phyloP scores from a whole-genome alignment of 495 filamentous ascomycete genomes.

The Sphaerosporella brunnea region DNA sequence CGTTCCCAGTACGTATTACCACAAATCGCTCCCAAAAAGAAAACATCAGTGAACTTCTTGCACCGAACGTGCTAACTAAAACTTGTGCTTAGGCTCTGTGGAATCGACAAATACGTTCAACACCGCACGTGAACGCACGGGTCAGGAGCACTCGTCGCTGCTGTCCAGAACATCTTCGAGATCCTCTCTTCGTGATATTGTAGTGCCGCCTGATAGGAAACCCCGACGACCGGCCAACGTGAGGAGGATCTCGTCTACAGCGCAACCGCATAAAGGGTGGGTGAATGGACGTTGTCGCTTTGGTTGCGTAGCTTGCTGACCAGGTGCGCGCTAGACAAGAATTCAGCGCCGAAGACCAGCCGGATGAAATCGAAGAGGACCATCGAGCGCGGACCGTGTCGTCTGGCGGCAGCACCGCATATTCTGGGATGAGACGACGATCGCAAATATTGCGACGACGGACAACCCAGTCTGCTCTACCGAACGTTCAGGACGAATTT shows the following conservation, averaged over 20 bases:
- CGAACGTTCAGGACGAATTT: constrained; percentile 29
- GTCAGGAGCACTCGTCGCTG: constrained; percentile 7
- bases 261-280: constrained; percentile 24
- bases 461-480: constrained; percentile 30
- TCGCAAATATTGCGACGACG: constrained; percentile 34
- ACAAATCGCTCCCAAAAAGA: too few species aligned
- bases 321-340: constrained; percentile 34
- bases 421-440: constrained; percentile 55
- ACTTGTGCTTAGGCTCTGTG: constrained; percentile 11
- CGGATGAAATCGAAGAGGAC: constrained; percentile 59
- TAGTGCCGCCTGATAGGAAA: constrained; percentile 12
- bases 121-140: constrained; percentile 15
- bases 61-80: not conserved
- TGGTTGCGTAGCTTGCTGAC: too few species aligned
- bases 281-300: too few species aligned
- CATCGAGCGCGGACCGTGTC: constrained; percentile 15
- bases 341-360: constrained; percentile 88
- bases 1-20: constrained; percentile 15
- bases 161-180: constrained; percentile 9
- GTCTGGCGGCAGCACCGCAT: constrained; percentile 31
- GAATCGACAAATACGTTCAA: constrained; percentile 23
- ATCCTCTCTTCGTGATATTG: constrained; percentile 3
- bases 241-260: constrained; percentile 17
- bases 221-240: constrained; percentile 18
- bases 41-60: too few species aligned